phyloP scores from a whole-genome alignment of 495 filamentous ascomycete genomes.

The Xylaria acuta region DNA sequence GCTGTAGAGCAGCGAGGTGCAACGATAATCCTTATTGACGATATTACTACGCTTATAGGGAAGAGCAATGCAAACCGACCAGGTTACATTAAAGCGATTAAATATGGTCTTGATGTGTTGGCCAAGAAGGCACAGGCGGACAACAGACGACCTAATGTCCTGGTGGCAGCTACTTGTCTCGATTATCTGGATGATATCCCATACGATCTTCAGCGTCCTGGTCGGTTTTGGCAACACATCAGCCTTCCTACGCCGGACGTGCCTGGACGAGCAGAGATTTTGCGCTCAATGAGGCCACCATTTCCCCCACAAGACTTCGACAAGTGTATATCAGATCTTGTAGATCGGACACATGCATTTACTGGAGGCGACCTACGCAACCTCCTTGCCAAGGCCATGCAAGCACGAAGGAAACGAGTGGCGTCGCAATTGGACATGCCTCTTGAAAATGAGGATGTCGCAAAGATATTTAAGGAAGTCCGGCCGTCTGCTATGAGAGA shows the following conservation, averaged over 20 bases:
- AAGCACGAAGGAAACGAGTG: constrained; percentile 35
- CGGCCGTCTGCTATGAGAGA: constrained; percentile 90
- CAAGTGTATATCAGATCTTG: constrained; percentile 50
- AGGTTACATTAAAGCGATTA: constrained; percentile 55
- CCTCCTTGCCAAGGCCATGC: constrained; percentile 51
- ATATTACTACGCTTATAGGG: constrained; percentile 75
- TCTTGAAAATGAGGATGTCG: constrained; percentile 50
- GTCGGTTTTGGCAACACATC: constrained; percentile 73
- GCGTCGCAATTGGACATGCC: constrained; percentile 27
- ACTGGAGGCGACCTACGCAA: constrained; percentile 55
- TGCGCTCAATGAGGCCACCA: constrained; percentile 58
- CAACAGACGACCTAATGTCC: constrained; percentile 49
- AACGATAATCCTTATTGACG: constrained; percentile 82
- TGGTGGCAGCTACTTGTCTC: constrained; percentile 78
- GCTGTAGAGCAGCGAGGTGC: constrained; percentile 71
- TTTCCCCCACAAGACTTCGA: constrained; percentile 44
- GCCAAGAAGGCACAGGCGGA: constrained; percentile 42
- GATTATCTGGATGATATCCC: constrained; percentile 78
- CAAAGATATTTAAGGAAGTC: constrained; percentile 51
- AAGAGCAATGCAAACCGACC: constrained; percentile 61
- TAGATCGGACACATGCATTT: constrained; percentile 61
- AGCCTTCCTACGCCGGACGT: constrained; percentile 82
- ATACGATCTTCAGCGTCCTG: constrained; percentile 68
- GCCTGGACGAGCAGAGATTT: constrained; percentile 72
- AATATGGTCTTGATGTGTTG: constrained; percentile 60